A percentile compares a stretch with the other conserved stretches of the same genome.
These are phyloP conservation scores for Neoscytalidium dimidiatum DNA, from an alignment of 2,329 filamentous ascomycete species.

Conservation along the genomic window DNA sequence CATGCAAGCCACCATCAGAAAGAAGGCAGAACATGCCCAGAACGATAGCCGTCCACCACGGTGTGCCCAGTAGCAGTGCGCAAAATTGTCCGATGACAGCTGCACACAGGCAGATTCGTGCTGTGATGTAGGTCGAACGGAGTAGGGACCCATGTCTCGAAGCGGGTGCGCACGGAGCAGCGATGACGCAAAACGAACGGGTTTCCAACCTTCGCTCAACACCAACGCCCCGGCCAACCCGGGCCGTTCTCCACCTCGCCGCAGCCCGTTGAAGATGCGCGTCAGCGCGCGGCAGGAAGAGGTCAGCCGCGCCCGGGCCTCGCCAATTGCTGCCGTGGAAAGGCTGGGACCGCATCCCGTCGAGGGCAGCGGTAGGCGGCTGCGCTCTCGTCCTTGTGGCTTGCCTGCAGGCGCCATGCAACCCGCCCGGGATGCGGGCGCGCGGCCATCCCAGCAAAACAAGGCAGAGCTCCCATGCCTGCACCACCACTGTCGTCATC, in stretches of 20 bases:
- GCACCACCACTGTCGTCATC: constrained; percentile 17
- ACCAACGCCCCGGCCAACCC: background rate
- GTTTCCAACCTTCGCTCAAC: background rate
- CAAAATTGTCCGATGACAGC: background rate
- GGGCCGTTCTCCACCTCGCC: background rate
- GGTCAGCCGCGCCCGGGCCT: background rate
- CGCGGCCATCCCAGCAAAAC: constrained; percentile 14
- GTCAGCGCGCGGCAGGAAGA: background rate
- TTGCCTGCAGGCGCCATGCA: background rate
- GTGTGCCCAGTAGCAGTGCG: background rate
- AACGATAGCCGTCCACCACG: background rate
- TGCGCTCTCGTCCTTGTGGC: background rate
- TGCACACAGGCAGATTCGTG: background rate
- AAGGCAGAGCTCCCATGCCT: constrained; percentile 17
- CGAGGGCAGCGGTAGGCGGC: background rate
- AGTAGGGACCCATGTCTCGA: background rate
- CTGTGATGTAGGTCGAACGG: background rate
- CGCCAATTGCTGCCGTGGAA: background rate
- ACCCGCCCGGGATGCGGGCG: background rate
- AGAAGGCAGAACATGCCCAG: background rate
- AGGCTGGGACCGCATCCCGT: no score
- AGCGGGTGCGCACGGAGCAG: constrained; percentile 1
- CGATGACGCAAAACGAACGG: background rate
- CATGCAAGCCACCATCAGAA: background rate
- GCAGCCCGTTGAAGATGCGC: background rate